phyloP scores from a whole-genome alignment of 1,139 yeast genomes.

The Debaryomyces sp. region DNA sequence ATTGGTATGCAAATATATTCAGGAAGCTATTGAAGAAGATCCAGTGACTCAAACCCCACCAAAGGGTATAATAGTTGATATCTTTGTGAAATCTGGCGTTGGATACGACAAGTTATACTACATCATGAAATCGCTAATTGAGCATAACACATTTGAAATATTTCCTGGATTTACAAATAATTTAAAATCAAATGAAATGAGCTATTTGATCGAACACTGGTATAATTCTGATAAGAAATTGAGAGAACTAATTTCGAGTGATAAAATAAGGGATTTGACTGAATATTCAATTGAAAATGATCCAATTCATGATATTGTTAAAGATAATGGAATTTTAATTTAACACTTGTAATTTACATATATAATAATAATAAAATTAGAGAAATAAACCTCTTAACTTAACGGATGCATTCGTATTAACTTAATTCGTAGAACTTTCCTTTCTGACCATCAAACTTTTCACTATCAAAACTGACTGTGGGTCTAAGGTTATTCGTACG shows the following conservation, averaged over 20 bases:
- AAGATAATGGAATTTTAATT: slow-evolving; percentile 17
- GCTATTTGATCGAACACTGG: slow-evolving; percentile 66
- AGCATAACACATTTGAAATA: slow-evolving; percentile 57
- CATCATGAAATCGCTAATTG: slow-evolving; percentile 67
- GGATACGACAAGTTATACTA: slow-evolving; percentile 70
- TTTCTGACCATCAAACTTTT: slow-evolving; percentile 50
- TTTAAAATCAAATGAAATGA: slow-evolving; percentile 53
- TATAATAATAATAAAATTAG: slow-evolving; percentile 3
- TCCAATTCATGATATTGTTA: slow-evolving; percentile 47
- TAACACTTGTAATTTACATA: slow-evolving; percentile 10
- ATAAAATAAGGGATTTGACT: slow-evolving; percentile 36
- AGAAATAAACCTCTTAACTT: slow-evolving; percentile 1
- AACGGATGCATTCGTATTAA: slow-evolving; percentile 15
- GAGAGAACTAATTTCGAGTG: slow-evolving; percentile 52
- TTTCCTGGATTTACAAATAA: slow-evolving; percentile 47
- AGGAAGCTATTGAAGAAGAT: slow-evolving; percentile 40
- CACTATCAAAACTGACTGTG: slow-evolving; percentile 35
- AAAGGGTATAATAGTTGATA: slow-evolving; percentile 53
- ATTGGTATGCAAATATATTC: slow-evolving; percentile 48
- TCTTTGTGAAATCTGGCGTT: slow-evolving; percentile 78
- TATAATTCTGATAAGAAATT: slow-evolving; percentile 62
- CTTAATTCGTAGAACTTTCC: slow-evolving; percentile 53
- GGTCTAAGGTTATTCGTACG: slow-evolving; percentile 27
- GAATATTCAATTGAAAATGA: slow-evolving; percentile 47
- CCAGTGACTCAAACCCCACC: slow-evolving; percentile 46